Evolutionary conservation across 345 rosid genomes (phyloP).

Genomic region (Salix koriyanagi): DNA sequence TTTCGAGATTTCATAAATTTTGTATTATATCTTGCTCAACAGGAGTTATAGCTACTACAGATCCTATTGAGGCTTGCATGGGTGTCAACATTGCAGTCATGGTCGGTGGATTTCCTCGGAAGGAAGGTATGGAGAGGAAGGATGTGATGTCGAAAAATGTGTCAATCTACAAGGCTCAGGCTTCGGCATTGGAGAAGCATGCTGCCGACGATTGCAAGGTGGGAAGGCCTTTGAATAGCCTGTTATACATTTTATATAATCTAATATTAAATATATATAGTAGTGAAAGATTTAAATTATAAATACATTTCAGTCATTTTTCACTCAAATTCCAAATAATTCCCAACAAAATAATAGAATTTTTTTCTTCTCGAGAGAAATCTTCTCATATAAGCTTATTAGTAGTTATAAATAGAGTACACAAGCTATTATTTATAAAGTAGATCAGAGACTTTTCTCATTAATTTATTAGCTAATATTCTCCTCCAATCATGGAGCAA

Average conservation of each 20-base stretch:
- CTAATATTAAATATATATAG: too few relatives aligned
- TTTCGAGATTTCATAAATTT: neutral
- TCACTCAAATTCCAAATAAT: too few relatives aligned
- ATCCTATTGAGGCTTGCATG: conserved; percentile 61
- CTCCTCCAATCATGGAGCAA: too few relatives aligned
- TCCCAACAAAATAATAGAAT: too few relatives aligned
- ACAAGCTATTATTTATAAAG: too few relatives aligned
- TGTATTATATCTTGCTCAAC: neutral
- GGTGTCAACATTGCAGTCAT: conserved; percentile 63
- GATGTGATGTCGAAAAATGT: conserved; percentile 67
- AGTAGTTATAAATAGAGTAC: rapidly evolving
- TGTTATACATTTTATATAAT: too few relatives aligned
- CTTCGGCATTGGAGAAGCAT: conserved; percentile 64
- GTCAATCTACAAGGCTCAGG: conserved; percentile 75
- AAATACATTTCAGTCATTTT: too few relatives aligned
- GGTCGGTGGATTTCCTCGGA: conserved; percentile 68
- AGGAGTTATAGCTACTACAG: conserved; percentile 73
- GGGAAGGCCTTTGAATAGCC: neutral
- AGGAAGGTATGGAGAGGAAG: conserved; percentile 76
- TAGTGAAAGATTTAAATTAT: too few relatives aligned
- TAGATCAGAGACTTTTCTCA: too few relatives aligned
- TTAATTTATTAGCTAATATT: too few relatives aligned
- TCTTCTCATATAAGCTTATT: too few relatives aligned
- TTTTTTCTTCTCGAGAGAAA: too few relatives aligned
- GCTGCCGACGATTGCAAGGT: conserved; percentile 81